Evolutionary conservation across 805 yeast genomes (phyloP), one percentile per base, ranked within the genome.

Genomic region (Spathaspora boniae): DNA sequence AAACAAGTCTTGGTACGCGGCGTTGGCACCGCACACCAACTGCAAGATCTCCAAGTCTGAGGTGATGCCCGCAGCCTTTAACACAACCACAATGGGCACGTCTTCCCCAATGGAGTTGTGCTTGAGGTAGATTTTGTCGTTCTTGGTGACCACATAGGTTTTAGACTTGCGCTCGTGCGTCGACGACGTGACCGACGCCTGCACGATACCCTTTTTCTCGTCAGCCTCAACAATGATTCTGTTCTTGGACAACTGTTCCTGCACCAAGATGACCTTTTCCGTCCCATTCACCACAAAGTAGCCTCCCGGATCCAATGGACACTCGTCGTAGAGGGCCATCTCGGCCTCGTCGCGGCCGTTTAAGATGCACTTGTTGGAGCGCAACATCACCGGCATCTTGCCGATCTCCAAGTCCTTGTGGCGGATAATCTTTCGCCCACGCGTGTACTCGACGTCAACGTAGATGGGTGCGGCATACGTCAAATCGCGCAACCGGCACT

Each of bases 241-340:
- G 63, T 93, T 93, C 65, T 93, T 93, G 33, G 95, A 82, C 57
- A 93, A 71, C 70, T 93, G 98, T 62, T 93, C 98, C 62, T 93
- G 98, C 28, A 93, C 94, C 47, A 93, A 72, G 44, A 93, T 93
- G 29, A 93, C 98, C 58, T 93, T 93, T 52, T 93, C 98, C 0
- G 98, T 93, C 58, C 98, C 98, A 56, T 91, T 91, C 33, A 91
- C 97, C 54, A 91, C 86, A 54, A 93, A 93, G 56, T 93, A 93
- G 51, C 98, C 98, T 64, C 98, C 98, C 5, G 98, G 98, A 62
- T 93, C 98, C 33, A 93, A 69, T 0, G 98, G 98, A 61, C 98
- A 93, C 62, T 93, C 98, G 48, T 86, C 82, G 47, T 85, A 69
- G 17, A 65, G 65, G 0, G 98, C 97, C 98, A 93, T 91, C 48